phyloP scores from a whole-genome alignment of 2,329 filamentous ascomycete species.

The Cladosporium colombiae region DNA sequence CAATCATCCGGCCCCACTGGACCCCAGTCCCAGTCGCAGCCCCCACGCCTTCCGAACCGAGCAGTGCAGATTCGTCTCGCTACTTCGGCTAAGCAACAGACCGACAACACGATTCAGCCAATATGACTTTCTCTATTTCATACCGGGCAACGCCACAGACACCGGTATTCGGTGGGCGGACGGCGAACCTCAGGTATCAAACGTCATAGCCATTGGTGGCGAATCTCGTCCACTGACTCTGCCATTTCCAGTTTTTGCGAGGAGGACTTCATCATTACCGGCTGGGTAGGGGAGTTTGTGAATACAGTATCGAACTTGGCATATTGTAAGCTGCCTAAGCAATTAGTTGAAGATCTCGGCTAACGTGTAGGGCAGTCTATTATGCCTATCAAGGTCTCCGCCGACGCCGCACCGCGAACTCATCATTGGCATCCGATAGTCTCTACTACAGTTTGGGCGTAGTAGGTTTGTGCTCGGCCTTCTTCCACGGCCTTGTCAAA shows the following conservation, averaged over 20 bases:
- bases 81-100: background rate
- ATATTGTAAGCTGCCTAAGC: constrained; percentile 2
- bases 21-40: background rate
- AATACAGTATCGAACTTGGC: constrained; percentile 20
- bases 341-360: background rate
- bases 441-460: constrained; percentile 18
- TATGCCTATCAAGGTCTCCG: constrained; percentile 17
- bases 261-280: constrained; percentile 19
- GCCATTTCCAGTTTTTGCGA: constrained; percentile 12
- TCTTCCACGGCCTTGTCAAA: constrained; percentile 19
- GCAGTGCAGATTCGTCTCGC: background rate
- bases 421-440: constrained; percentile 4
- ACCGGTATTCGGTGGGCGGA: constrained; percentile 11
- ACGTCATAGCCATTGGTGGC: background rate
- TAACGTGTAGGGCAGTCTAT: background rate
- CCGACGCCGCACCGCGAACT: background rate
- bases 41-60: background rate
- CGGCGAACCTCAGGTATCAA: background rate
- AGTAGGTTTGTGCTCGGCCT: constrained; percentile 15
- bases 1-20: background rate
- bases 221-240: background rate
- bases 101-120: constrained; percentile 6
- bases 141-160: background rate
- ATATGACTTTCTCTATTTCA: constrained; percentile 7
- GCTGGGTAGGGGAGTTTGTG: constrained; percentile 18